Base-by-base conservation (phyloP, 106 monocot species). In the Gastrodia elata region DNA sequence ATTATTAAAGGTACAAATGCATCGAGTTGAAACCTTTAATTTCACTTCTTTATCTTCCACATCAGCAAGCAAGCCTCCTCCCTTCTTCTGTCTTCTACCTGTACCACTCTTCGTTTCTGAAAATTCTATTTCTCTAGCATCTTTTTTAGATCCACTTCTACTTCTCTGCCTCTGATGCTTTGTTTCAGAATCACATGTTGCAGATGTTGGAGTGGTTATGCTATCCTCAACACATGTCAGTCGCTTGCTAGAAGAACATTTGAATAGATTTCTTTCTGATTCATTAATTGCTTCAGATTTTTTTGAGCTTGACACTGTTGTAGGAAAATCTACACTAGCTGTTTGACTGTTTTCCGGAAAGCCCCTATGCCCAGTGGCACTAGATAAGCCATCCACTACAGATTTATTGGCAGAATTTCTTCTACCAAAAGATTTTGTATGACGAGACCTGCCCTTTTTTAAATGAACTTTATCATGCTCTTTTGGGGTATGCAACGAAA, bases 201-300 rank as follows among this genome's bases (percentile, higher is more conserved):
- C 43, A 44, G 43, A 0, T 61, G 61, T 61, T 67, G 34, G 34
- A 13, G 37, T 18, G 5, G 67, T 38, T 38, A 20, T 35, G 27
- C 16, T 38, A 67, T 67, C 67, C 3, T 38, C 67, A 36, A 27
- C 67, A 67, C 1, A 0, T 38, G 35, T 3, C 15, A 37, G 57
- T 69, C 56, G 26, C 48, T 77, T 83, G 46, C 75, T 85, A 8
- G 43, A 38, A 27, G 70, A 81, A 70, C 38, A 73, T 28, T 36
- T 85, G 10, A 71, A 55, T 8, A 77, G 34, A 65, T 85, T 88
- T 38, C 44, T 73, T 52, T 84, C 82, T 41, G 86, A 86, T 39
- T 80, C 82, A 71, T 71, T 78, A 0, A 24, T 13, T 22, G 22
- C 76, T 35, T 88, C 85, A 48, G 56, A 27, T 20, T 83, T 78